Evolutionary conservation across 495 filamentous ascomycete species (phyloP).

Genomic region (Penicillium desertorum): DNA sequence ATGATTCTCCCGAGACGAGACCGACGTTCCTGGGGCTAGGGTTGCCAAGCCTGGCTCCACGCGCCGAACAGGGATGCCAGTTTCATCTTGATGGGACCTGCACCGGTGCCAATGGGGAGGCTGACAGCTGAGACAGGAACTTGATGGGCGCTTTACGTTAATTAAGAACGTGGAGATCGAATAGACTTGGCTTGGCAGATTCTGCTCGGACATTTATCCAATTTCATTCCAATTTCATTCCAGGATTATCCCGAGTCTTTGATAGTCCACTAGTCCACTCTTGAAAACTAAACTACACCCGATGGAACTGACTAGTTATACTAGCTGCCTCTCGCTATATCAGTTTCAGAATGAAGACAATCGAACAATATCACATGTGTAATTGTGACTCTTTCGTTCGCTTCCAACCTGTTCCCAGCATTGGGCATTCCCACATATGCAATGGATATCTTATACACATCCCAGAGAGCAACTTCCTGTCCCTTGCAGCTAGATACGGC

Average conservation of each 20-base stretch:
- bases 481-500: no score
- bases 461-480: no score
- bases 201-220: background rate
- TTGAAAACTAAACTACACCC: conserved; percentile 1
- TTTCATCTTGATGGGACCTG: conserved; percentile 26
- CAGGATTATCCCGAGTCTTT: background rate
- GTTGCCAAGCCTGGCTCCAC: conserved; percentile 28
- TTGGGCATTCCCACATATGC: background rate
- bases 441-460: background rate
- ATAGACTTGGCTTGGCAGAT: background rate
- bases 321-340: background rate
- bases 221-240: background rate
- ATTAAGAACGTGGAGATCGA: conserved; percentile 8
- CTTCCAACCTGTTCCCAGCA: background rate
- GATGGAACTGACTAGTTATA: conserved; percentile 4
- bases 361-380: background rate
- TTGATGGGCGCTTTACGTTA: background rate
- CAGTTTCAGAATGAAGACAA: background rate
- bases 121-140: background rate
- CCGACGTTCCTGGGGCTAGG: conserved; percentile 18
- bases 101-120: background rate
- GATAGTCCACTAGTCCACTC: background rate
- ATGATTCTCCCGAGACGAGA: conserved; percentile 15
- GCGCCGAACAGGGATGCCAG: conserved; percentile 26
- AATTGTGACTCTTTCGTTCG: background rate